phyloP scores from a whole-genome alignment of 2,329 filamentous ascomycete species.

The Annulohypoxylon truncatum region DNA sequence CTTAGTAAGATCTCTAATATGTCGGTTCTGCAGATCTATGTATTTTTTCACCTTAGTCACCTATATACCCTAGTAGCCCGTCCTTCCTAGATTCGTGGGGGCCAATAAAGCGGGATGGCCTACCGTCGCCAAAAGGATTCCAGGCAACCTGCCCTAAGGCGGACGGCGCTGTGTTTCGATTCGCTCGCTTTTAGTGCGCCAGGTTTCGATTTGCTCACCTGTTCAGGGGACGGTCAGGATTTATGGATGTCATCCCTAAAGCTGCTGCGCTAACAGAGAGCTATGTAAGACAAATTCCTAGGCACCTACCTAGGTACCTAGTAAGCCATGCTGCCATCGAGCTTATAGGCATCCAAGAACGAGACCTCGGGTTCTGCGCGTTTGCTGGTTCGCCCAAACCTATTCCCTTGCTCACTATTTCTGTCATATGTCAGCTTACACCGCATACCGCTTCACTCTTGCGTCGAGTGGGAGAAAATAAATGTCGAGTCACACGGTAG shows the following conservation, averaged over 20 bases:
- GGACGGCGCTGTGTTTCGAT: conserved; percentile 1
- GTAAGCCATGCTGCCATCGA: neutral
- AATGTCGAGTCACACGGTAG: neutral
- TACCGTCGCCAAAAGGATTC: conserved; percentile 20
- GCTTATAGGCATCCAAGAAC: neutral
- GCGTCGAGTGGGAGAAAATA: neutral
- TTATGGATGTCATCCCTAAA: neutral
- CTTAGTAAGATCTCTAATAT: conserved; percentile 5
- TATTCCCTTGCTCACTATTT: neutral
- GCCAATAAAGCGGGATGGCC: conserved; percentile 31
- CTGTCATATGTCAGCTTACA: conserved; percentile 28
- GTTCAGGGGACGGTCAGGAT: neutral
- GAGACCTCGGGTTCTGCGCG: neutral
- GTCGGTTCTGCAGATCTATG: neutral
- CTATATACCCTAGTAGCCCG: neutral
- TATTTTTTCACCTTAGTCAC: neutral
- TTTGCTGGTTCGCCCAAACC: neutral
- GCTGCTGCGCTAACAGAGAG: neutral
- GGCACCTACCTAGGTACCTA: too few species aligned
- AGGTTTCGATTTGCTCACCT: neutral
- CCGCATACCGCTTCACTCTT: conserved; percentile 26
- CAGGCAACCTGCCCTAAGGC: neutral
- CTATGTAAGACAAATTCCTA: neutral
- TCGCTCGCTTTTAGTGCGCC: neutral
- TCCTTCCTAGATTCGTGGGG: conserved; percentile 6